A percentile compares a stretch with the other conserved stretches of the same genome.
Conservation (phyloP, 345 rosid species). For the Cardamine chenopodiifolia region DNA sequence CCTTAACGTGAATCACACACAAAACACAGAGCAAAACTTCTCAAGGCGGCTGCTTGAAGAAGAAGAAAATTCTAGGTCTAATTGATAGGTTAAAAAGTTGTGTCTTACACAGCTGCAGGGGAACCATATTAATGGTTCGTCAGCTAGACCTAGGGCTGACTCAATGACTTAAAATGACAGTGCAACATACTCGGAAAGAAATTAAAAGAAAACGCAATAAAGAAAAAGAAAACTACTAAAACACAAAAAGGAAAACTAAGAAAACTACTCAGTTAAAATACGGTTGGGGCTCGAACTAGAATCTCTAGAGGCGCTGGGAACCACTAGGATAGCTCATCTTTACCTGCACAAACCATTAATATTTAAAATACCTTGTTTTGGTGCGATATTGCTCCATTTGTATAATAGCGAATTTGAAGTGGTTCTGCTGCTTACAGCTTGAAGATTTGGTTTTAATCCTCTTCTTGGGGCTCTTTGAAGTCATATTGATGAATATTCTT, state of each 20-base stretch:
- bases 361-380: not conserved
- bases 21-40: too few species aligned
- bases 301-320: not conserved
- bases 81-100: too few species aligned
- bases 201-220: too few species aligned
- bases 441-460: not conserved
- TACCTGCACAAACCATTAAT: not conserved
- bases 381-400: not conserved
- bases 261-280: too few species aligned
- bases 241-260: not conserved
- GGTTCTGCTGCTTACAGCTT: not conserved
- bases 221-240: not conserved
- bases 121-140: too few species aligned
- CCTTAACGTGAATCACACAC: too few species aligned
- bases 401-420: fast-evolving
- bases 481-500: not conserved
- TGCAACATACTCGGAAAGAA: too few species aligned
- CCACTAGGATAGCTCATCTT: not conserved
- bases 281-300: not conserved
- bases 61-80: too few species aligned
- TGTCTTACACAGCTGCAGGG: too few species aligned
- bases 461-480: not conserved
- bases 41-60: too few species aligned
- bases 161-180: too few species aligned
- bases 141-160: too few species aligned